These are phyloP conservation scores for Thielaviopsis populi DNA, from an alignment of 2,329 filamentous ascomycete genomes.

Conservation along the genomic window DNA sequence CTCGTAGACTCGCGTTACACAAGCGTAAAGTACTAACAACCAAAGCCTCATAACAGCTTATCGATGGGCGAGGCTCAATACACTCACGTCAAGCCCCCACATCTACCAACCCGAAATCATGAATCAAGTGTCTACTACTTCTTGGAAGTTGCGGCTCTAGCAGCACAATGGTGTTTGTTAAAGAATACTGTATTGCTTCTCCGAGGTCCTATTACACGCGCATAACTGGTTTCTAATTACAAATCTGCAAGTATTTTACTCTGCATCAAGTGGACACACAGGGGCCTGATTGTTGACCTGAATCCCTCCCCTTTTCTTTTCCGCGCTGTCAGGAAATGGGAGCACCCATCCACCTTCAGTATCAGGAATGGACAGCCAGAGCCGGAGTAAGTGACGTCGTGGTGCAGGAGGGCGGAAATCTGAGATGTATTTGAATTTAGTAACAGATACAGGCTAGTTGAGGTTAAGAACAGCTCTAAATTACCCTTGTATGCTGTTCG, in stretches of 20 bases:
- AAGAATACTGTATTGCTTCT: not conserved
- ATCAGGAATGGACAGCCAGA: slow-evolving; percentile 76
- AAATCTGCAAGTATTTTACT: slow-evolving; percentile 31
- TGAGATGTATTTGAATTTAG: slow-evolving; percentile 17
- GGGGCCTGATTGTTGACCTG: slow-evolving; percentile 72
- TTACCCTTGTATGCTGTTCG: slow-evolving; percentile 55
- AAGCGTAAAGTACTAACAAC: not conserved
- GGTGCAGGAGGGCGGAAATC: slow-evolving; percentile 49
- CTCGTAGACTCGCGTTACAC: not conserved
- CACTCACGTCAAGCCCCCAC: no score
- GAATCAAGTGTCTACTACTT: no score
- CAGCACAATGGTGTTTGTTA: not conserved
- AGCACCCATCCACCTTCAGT: slow-evolving; percentile 71
- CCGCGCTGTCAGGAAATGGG: slow-evolving; percentile 63
- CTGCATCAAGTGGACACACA: slow-evolving; percentile 60
- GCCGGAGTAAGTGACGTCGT: slow-evolving; percentile 61
- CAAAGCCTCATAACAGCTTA: no score
- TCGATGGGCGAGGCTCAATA: no score
- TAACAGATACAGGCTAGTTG: not conserved
- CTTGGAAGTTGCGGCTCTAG: no score
- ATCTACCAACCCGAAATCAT: no score
- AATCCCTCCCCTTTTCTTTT: slow-evolving; percentile 79
- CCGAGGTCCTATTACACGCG: not conserved
- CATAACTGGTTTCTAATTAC: not conserved
- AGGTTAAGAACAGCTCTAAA: not conserved